phyloP scores from a whole-genome alignment of 2,329 filamentous ascomycete species.

The Ophiostoma perfectum region DNA sequence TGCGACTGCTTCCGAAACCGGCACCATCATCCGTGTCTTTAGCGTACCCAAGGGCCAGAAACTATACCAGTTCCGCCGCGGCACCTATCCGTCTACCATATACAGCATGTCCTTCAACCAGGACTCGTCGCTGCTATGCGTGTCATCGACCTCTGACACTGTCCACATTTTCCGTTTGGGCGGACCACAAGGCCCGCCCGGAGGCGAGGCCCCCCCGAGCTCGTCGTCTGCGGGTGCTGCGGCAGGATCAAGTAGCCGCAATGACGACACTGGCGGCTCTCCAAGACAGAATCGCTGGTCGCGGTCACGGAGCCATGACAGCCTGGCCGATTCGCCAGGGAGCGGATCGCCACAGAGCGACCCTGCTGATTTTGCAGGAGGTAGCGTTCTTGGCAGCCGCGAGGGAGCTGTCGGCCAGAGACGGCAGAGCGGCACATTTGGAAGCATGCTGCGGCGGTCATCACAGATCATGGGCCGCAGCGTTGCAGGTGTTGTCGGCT shows the following conservation, averaged over 20 bases:
- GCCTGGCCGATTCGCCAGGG: conserved; percentile 47
- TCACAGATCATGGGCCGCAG: conserved; percentile 89
- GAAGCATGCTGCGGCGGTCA: conserved; percentile 86
- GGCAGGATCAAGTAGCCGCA: background rate
- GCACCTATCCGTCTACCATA: conserved; percentile 91
- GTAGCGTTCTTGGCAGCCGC: conserved; percentile 24
- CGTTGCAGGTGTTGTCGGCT: conserved; percentile 81
- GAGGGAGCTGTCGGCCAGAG: conserved; percentile 34
- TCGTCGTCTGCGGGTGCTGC: background rate
- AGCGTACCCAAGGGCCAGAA: conserved; percentile 86
- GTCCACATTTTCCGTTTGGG: conserved; percentile 89
- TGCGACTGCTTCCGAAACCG: conserved; percentile 93
- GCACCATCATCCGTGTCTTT: conserved; percentile 95
- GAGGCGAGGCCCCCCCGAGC: conserved; percentile 19
- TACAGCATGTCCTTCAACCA: conserved; percentile 99
- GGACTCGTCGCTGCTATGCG: conserved; percentile 84
- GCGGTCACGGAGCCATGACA: conserved; percentile 50
- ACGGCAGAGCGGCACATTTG: conserved; percentile 68
- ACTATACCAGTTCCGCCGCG: conserved; percentile 90
- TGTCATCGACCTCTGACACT: conserved; percentile 93
- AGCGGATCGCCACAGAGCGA: conserved; percentile 46
- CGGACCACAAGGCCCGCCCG: conserved; percentile 38
- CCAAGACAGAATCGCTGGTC: conserved; percentile 47
- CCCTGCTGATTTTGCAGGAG: conserved; percentile 35
- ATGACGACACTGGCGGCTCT: conserved; percentile 32